Evolutionary conservation across 176 grass and related monocot species (phyloP).

Genomic region (Zea luxurians): DNA sequence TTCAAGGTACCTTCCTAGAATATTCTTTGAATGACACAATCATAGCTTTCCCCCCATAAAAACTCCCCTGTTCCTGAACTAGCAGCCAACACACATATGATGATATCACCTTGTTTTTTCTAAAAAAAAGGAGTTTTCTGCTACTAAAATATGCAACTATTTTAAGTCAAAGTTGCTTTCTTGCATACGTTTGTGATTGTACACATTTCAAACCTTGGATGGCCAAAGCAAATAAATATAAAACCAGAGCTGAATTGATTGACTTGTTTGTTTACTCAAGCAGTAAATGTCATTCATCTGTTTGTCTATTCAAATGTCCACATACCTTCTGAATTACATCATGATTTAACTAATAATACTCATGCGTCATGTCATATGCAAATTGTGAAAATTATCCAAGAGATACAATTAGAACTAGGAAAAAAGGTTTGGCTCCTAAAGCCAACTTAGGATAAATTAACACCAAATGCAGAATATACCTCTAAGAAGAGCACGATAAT

Average conservation of each 20-base stretch:
- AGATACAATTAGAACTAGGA: too few relatives aligned
- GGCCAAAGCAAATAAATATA: background rate
- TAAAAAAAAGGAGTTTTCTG: background rate
- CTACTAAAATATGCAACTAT: background rate
- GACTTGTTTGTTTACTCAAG: conserved; percentile 28
- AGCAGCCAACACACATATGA: background rate
- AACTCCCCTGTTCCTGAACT: background rate
- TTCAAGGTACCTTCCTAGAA: conserved; percentile 1
- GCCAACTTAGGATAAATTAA: too few relatives aligned
- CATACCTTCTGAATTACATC: background rate
- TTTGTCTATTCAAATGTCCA: conserved; percentile 21
- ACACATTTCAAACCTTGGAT: background rate
- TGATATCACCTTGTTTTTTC: background rate
- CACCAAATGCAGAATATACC: background rate
- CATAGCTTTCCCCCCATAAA: background rate
- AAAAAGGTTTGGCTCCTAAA: too few relatives aligned
- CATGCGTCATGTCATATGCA: background rate
- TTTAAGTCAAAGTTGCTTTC: conserved; percentile 12
- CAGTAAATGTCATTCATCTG: conserved; percentile 8
- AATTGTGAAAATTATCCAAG: background rate
- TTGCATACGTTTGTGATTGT: background rate
- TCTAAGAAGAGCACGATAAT: background rate
- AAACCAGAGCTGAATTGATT: background rate
- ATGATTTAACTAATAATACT: background rate
- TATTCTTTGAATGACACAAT: conserved; percentile 21